Evolutionary conservation across 2,329 filamentous ascomycete genomes (phyloP), one percentile per base, ranked within the genome.

Genomic region (Xylaria sp.): DNA sequence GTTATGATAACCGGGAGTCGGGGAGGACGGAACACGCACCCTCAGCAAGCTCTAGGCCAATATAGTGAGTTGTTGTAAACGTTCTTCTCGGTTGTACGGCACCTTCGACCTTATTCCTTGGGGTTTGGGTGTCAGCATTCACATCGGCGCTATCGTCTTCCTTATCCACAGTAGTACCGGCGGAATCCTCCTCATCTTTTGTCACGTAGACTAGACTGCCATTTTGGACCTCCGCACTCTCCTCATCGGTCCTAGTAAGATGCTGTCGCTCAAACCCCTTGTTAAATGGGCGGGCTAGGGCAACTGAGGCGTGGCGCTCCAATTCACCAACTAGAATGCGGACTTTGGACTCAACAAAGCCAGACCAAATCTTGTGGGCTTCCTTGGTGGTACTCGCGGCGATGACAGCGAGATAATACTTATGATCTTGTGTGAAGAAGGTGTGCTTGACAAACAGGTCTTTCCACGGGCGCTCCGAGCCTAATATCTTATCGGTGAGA

Each of bases 11-110:
- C 29, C 47, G 29, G 27, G 41, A 40, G 48, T 4, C 17, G 15
- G 35, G 52, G 35, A 19, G 31, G 46, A 47, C 17, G 54, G 46
- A 44, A 46, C 44, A 79, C 85, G 74, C 83, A 92, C 91, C 89
- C 80, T 89, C 85, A 37, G 84, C 83, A 57, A 97, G 79, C 70
- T 94, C 90, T 48, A 98, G 83, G 35, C 95, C 95, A 72, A 99
- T 92, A 74, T 98, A 99, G 75, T 93, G 94, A 1, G 93, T 97
- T 23, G 92, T 93, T 0, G 94, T 98, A 74, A 91, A 96, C 27
- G 98, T 80, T 58, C 82, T 80, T 43, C 75, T 67, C 41, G 71
- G 68, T 31, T 66, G 53, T 7, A 64, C 55, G 13, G 69, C 61
- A 35, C 72, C 69, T 41, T 73, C 72, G 15, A 69, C 29, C 23